A percentile compares a stretch with the other conserved stretches of the same genome.
Evolutionary conservation across 1,284 basidiomycete genomes (phyloP).

Genomic region (Tilletia setariae): DNA sequence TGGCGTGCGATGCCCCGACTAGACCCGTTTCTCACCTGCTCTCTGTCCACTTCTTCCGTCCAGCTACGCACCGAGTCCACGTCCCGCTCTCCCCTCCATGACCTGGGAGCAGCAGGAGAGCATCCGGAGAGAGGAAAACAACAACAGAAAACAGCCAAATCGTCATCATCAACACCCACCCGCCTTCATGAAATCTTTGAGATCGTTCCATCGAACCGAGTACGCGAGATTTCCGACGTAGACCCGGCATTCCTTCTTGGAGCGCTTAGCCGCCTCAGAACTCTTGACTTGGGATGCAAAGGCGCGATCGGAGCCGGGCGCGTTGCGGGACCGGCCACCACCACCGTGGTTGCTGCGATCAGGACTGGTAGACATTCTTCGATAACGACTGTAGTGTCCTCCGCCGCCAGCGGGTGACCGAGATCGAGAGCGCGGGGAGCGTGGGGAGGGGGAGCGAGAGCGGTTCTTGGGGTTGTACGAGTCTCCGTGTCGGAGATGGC

Average conservation of each 20-base stretch:
- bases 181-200: constrained; percentile 62
- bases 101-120: neutral
- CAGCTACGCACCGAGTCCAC: no score
- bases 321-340: constrained; percentile 9
- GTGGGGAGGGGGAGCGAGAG: constrained; percentile 5
- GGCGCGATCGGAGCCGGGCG: constrained; percentile 25
- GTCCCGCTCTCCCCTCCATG: no score
- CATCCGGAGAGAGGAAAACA: neutral
- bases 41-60: no score
- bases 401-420: neutral
- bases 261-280: constrained; percentile 68
- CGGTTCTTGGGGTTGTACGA: constrained; percentile 3
- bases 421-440: constrained; percentile 1
- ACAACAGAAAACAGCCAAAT: constrained; percentile 21
- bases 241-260: constrained; percentile 94
- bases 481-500: constrained; percentile 4
- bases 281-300: constrained; percentile 24
- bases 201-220: constrained; percentile 93
- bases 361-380: constrained; percentile 6
- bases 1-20: no score
- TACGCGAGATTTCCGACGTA: constrained; percentile 98
- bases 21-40: no score
- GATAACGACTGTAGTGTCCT: neutral
- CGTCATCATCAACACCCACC: constrained; percentile 49
- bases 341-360: neutral